A percentile compares a stretch with the other conserved stretches of the same genome.
Conservation (phyloP, 2,329 filamentous ascomycete genomes). For the Juglanconis sp. region DNA sequence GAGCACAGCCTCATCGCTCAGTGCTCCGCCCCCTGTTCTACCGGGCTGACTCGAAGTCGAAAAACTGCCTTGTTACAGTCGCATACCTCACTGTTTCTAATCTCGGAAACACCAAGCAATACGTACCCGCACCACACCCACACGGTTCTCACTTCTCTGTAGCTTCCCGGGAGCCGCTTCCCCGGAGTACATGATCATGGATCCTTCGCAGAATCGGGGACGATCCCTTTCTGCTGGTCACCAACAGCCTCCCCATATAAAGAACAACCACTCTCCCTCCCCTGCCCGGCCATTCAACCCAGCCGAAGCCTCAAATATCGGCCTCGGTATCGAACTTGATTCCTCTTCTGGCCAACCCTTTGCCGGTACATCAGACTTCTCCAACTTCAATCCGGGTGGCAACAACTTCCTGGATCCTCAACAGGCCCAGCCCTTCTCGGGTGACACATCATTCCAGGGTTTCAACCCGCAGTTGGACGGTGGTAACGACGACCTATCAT, state of each 20-base stretch:
- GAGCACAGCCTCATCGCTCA: slow-evolving; percentile 17
- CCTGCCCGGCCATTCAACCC: slow-evolving; percentile 52
- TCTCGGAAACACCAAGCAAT: slow-evolving; percentile 17
- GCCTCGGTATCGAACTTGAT: slow-evolving; percentile 59
- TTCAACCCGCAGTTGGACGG: slow-evolving; percentile 43
- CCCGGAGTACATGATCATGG: slow-evolving; percentile 26
- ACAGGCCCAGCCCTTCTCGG: slow-evolving; percentile 39
- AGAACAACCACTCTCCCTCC: slow-evolving; percentile 58
- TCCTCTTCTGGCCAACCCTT: slow-evolving; percentile 42
- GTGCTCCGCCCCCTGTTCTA: slow-evolving; percentile 19
- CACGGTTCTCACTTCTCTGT: not conserved
- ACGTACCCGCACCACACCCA: not conserved
- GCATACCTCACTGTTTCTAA: slow-evolving; percentile 19
- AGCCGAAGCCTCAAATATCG: slow-evolving; percentile 36
- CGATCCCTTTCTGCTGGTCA: slow-evolving; percentile 5
- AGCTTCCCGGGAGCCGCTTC: slow-evolving; percentile 7
- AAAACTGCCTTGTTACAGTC: slow-evolving; percentile 19
- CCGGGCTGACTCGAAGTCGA: slow-evolving; percentile 17
- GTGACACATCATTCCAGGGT: slow-evolving; percentile 37
- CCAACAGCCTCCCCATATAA: slow-evolving; percentile 59
- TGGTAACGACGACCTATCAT: slow-evolving; percentile 36
- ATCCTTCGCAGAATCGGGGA: slow-evolving; percentile 5
- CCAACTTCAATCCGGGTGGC: slow-evolving; percentile 35
- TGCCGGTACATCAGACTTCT: slow-evolving; percentile 40
- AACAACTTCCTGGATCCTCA: slow-evolving; percentile 48